Evolutionary conservation across 306 rosid genomes (phyloP), one percentile per base, ranked within the genome.

Genomic region (Oemleria cerasiformis): DNA sequence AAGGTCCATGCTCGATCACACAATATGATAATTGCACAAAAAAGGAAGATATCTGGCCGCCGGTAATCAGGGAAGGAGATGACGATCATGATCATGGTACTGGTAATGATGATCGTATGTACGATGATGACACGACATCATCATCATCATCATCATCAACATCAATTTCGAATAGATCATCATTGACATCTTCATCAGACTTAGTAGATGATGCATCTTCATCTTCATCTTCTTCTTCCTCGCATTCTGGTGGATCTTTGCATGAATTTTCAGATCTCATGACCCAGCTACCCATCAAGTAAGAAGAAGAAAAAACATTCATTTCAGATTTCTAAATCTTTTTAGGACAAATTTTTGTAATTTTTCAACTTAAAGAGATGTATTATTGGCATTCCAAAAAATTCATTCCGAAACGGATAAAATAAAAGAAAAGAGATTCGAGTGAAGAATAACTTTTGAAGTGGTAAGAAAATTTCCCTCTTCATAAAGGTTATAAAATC

Each of bases 201-300:
- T 53, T 78, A 50, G 77, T 61, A 42, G 84, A 84, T 41, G 83
- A 82, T 79, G 84, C 82, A 25, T 78, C 86, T 4, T 77, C 78
- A 53, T 73, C 80, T 7, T 70, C 74, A 9, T 56, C 65, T 1
- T 55, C 43, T 42, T 70, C 74, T 23, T 70, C 55, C 43, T 23
- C 23, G 7, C 72, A 30, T 51, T 57, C 81, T 2, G 69, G 48
- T 48, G 89, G 84, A 54, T 80, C 89, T 64, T 67, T 80, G 73
- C 76, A 38, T 65, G 85, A 82, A 65, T 77, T 85, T 25, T 79
- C 83, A 23, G 80, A 80, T 53, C 90, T 85, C 78, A 72, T 75
- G 72, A 73, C 78, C 41, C 83, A 80, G 49, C 62, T 85, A 6
- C 90, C 87, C 21, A 74, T 82, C 77, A 85, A 80, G 90, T 85